These are phyloP conservation scores for Zymoseptoria pseudotritici DNA, from an alignment of 2,329 filamentous ascomycete species.

Conservation along the genomic window DNA sequence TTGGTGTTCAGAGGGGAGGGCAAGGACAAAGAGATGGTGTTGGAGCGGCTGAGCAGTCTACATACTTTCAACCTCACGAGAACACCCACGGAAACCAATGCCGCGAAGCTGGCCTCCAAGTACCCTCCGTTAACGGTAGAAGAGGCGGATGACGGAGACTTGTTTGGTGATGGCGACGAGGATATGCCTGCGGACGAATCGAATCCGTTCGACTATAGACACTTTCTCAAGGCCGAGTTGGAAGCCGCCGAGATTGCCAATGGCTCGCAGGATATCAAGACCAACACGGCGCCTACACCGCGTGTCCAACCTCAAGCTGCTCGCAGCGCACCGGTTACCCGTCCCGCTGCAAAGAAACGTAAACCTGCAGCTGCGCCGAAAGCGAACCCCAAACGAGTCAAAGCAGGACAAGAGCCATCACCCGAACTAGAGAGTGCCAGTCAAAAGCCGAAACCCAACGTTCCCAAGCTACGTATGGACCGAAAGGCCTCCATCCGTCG, in stretches of 20 bases:
- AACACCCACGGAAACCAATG: constrained; percentile 58
- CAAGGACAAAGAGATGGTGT: constrained; percentile 25
- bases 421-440: constrained; percentile 4
- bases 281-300: constrained; percentile 19
- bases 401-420: constrained; percentile 18
- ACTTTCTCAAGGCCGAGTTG: constrained; percentile 33
- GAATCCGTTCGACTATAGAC: constrained; percentile 45
- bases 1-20: constrained; percentile 21
- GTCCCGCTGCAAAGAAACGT: constrained; percentile 19
- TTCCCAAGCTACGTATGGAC: constrained; percentile 23
- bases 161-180: constrained; percentile 28
- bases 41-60: constrained; percentile 73
- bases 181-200: constrained; percentile 34
- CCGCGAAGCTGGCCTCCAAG: constrained; percentile 56
- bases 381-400: constrained; percentile 20
- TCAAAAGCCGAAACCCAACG: constrained; percentile 8
- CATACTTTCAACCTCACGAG: constrained; percentile 80
- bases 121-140: constrained; percentile 48
- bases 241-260: constrained; percentile 21
- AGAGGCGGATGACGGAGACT: constrained; percentile 18
- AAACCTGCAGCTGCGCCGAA: constrained; percentile 16
- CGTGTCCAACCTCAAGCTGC: constrained; percentile 9
- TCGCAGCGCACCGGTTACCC: constrained; percentile 12
- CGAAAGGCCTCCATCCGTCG: constrained; percentile 23
- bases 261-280: constrained; percentile 10